Percentiles rank a stretch among this genome's conserved stretches.
Conservation (phyloP, 2,329 filamentous ascomycete species). For the Talaromyces sp. region DNA sequence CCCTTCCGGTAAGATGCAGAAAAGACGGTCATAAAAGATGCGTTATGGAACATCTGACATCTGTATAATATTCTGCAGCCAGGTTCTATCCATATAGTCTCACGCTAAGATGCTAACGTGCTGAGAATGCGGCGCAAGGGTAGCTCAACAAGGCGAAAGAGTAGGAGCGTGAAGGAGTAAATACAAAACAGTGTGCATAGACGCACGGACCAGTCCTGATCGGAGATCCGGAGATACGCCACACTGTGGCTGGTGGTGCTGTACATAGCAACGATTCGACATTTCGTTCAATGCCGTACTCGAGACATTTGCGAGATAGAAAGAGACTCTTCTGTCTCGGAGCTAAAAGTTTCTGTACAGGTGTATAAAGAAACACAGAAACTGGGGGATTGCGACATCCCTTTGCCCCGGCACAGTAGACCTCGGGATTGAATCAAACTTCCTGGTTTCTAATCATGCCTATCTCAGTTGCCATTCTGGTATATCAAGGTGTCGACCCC, state of each 20-base stretch:
- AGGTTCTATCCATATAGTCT: not conserved
- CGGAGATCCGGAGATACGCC: not conserved
- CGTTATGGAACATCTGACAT: not conserved
- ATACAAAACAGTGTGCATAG: not conserved
- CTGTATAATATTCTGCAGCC: conserved; percentile 5
- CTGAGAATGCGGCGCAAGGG: not conserved
- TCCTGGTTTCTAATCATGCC: not conserved
- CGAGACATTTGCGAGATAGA: too few species aligned
- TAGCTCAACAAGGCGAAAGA: not conserved
- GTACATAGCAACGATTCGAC: too few species aligned
- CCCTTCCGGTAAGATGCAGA: conserved; percentile 1
- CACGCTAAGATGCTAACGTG: not conserved
- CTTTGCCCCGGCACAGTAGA: not conserved
- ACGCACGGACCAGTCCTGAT: conserved; percentile 1
- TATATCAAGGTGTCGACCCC: not conserved
- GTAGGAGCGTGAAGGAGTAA: not conserved
- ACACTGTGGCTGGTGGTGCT: conserved; percentile 1
- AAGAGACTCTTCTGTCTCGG: not conserved
- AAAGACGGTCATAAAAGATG: conserved; percentile 8
- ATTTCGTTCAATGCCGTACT: too few species aligned
- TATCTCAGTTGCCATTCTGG: not conserved
- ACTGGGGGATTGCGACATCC: not conserved
- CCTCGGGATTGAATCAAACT: not conserved
- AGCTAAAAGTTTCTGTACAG: not conserved
- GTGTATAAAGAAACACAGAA: not conserved